Conservation (phyloP, 805 yeast genomes). For the Nakazawaea molendinolei region DNA sequence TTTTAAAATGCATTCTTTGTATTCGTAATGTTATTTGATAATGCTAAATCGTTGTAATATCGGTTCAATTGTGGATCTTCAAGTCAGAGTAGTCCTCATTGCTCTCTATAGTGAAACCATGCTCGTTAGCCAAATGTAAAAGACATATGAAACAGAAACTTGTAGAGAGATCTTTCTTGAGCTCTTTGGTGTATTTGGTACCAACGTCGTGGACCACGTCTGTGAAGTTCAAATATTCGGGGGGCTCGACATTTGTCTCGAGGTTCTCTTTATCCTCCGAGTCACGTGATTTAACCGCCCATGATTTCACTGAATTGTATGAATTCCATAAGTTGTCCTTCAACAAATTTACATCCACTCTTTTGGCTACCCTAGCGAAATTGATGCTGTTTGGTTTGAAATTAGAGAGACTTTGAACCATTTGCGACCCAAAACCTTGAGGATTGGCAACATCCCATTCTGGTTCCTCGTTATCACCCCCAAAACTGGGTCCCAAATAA, state of each 20-base stretch:
- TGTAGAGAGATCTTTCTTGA: slow-evolving; percentile 37
- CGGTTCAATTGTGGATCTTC: slow-evolving; percentile 16
- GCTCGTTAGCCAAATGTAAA: slow-evolving; percentile 43
- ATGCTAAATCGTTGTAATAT: too few relatives aligned
- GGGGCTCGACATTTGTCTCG: neutral
- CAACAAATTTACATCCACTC: slow-evolving; percentile 39
- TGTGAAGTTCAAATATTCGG: slow-evolving; percentile 19
- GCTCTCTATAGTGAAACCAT: slow-evolving; percentile 33
- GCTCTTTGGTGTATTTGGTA: slow-evolving; percentile 29
- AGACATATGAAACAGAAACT: slow-evolving; percentile 45
- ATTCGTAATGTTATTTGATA: too few relatives aligned
- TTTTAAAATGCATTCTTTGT: neutral
- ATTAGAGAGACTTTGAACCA: slow-evolving; percentile 11
- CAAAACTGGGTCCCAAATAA: slow-evolving; percentile 10
- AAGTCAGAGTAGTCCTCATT: slow-evolving; percentile 31
- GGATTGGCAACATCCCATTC: slow-evolving; percentile 29
- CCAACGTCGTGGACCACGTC: slow-evolving; percentile 30
- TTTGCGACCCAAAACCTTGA: slow-evolving; percentile 19
- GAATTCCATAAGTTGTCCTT: slow-evolving; percentile 42
- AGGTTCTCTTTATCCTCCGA: slow-evolving; percentile 2
- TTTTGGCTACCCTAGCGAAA: slow-evolving; percentile 41
- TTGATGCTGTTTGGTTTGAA: slow-evolving; percentile 28
- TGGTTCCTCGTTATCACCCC: slow-evolving; percentile 18
- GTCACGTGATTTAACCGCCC: too few relatives aligned
- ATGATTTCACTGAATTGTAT: slow-evolving; percentile 22